A percentile compares a stretch with the other conserved stretches of the same genome.
These are phyloP conservation scores for Leucocoprinus birnbaumii DNA, from an alignment of 768 basidiomycete species.

Conservation along the genomic window DNA sequence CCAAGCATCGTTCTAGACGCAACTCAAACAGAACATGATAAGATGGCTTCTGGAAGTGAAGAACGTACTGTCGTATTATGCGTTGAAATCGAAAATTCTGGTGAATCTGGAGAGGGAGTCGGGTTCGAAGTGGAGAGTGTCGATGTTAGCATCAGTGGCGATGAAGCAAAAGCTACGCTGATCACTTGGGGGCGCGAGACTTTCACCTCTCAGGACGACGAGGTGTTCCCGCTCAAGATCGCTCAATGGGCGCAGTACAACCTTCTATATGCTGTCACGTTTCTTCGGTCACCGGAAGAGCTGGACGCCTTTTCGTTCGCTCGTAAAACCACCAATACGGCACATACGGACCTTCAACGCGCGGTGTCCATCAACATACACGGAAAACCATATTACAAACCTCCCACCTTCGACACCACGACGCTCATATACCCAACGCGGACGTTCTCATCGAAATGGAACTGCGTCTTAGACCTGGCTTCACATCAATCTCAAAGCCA, in stretches of 20 bases:
- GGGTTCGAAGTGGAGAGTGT: constrained; percentile 78
- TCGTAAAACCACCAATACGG: constrained; percentile 18
- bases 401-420: constrained; percentile 17
- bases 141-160: constrained; percentile 72
- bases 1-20: constrained; percentile 72
- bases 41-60: constrained; percentile 67
- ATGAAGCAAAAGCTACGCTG: constrained; percentile 45
- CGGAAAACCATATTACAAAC: constrained; percentile 61
- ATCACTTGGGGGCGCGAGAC: constrained; percentile 59
- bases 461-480: constrained; percentile 80
- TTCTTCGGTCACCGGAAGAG: constrained; percentile 64
- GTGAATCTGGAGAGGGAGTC: constrained; percentile 54
- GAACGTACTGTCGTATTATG: constrained; percentile 89
- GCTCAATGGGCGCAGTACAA: constrained; percentile 80
- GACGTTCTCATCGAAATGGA: constrained; percentile 86
- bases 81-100: constrained; percentile 85
- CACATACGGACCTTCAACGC: constrained; percentile 55
- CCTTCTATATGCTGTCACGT: constrained; percentile 85
- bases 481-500: constrained; percentile 29
- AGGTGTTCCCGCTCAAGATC: constrained; percentile 76
- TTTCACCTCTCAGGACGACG: constrained; percentile 36
- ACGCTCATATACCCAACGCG: constrained; percentile 55
- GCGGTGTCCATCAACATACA: constrained; percentile 78
- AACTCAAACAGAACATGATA: constrained; percentile 48
- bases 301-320: constrained; percentile 40